Evolutionary conservation across 1,284 basidiomycete species (phyloP).

Genomic region (Lignosus rhinocerotis): DNA sequence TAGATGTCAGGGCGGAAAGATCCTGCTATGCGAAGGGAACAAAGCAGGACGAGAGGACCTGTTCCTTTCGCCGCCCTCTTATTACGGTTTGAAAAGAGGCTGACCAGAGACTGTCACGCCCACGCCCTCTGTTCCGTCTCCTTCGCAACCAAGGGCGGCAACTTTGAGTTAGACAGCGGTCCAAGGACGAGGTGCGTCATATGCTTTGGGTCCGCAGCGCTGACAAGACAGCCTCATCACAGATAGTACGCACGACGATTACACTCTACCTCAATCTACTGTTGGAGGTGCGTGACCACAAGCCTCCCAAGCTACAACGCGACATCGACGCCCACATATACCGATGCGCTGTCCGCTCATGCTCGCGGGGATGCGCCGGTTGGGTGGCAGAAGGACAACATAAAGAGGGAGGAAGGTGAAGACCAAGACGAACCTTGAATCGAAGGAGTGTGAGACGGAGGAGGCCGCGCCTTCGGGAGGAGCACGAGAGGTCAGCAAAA

Average conservation of each 20-base stretch:
- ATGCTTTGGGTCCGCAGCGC: not conserved
- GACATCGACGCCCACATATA: not conserved
- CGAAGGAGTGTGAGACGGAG: slow-evolving; percentile 66
- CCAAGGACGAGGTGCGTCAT: not conserved
- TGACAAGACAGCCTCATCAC: not conserved
- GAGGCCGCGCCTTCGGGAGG: slow-evolving; percentile 62
- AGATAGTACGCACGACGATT: not conserved
- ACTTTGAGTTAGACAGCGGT: not conserved
- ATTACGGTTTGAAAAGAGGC: not conserved
- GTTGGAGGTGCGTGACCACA: not conserved
- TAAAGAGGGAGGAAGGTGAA: not conserved
- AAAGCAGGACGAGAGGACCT: not conserved
- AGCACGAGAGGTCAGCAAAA: slow-evolving; percentile 29
- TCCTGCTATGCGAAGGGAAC: slow-evolving; percentile 2
- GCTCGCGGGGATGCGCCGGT: not conserved
- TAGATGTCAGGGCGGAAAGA: slow-evolving; percentile 1
- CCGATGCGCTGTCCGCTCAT: slow-evolving; percentile 2
- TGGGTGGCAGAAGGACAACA: slow-evolving; percentile 1
- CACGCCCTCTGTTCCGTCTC: not conserved
- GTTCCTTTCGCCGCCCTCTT: not conserved
- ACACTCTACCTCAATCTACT: not conserved
- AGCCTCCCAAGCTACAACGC: not conserved
- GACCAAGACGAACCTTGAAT: slow-evolving; percentile 43
- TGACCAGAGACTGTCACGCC: not conserved
- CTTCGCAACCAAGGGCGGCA: slow-evolving; percentile 10